phyloP scores from a whole-genome alignment of 2,329 filamentous ascomycete genomes.

The Zalaria sp. region DNA sequence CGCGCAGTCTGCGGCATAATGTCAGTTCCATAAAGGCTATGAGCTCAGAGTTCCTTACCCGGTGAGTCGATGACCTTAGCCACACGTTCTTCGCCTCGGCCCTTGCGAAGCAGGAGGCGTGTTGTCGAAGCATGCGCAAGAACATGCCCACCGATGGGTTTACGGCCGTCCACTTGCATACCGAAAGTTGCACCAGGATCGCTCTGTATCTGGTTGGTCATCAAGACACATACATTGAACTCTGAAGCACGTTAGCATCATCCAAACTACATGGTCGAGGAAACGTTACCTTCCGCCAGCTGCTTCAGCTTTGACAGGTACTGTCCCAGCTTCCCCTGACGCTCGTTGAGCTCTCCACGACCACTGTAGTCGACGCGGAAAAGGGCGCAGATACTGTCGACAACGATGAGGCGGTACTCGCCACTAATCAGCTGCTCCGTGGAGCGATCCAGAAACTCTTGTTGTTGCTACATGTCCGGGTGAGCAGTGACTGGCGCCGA shows the following conservation, averaged over 20 bases:
- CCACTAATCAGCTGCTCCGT: slow-evolving; percentile 47
- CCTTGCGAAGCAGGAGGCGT: slow-evolving; percentile 51
- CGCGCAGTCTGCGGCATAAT: slow-evolving; percentile 42
- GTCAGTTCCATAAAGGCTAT: slow-evolving; percentile 7
- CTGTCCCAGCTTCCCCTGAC: slow-evolving; percentile 53
- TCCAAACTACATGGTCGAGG: too few relatives aligned
- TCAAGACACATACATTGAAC: slow-evolving; percentile 31
- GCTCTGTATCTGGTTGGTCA: slow-evolving; percentile 60
- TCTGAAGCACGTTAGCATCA: neutral
- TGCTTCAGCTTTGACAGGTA: slow-evolving; percentile 50
- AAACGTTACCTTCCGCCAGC: slow-evolving; percentile 49
- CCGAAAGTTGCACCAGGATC: slow-evolving; percentile 54
- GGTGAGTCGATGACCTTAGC: slow-evolving; percentile 56
- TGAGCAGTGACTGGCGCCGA: too few relatives aligned
- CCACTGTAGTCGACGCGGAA: slow-evolving; percentile 55
- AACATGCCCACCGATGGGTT: slow-evolving; percentile 53
- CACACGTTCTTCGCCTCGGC: slow-evolving; percentile 54
- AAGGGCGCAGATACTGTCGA: slow-evolving; percentile 58
- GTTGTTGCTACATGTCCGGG: slow-evolving; percentile 31
- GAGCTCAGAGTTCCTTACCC: slow-evolving; percentile 25
- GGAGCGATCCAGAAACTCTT: slow-evolving; percentile 48
- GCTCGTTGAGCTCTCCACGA: slow-evolving; percentile 52
- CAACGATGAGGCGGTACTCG: slow-evolving; percentile 51
- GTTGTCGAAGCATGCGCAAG: slow-evolving; percentile 56
- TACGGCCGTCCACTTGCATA: slow-evolving; percentile 45